Evolutionary conservation across 2,329 filamentous ascomycete genomes (phyloP), one percentile per base, ranked within the genome.

Genomic region (Fusarium virguliforme): DNA sequence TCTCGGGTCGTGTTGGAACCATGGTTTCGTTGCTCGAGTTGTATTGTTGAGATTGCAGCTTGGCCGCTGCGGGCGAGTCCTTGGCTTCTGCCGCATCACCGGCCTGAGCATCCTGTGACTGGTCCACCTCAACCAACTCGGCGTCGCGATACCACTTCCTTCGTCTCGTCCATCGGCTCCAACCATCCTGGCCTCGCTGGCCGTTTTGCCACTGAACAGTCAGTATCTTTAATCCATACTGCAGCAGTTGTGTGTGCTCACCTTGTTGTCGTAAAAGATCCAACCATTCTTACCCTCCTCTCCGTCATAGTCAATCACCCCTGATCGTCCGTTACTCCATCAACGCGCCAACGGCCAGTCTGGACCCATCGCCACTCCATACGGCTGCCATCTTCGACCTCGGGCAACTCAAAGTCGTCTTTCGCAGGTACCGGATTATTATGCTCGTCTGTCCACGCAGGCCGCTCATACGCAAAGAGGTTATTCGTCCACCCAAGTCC

Each of bases 231-330:
- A 18, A 10, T 1, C 6, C 4, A 2, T 2, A 26, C 1, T 0
- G 1, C 8, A 4, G 12, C 2, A 6, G 5, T 26, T 6, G 28
- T 0, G 15, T 15, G 12, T 9, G 22, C 84, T 67, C 83, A 94
- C 94, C 90, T 97, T 98, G 79, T 95, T 98, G 77, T 99, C 96
- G 78, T 98, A 99, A 81, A 96, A 99, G 38, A 97, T 94, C 96
- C 96, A 99, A 1, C 95, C 96, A 73, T 91, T 88, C 76, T 83
- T 90, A 4, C 88, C 91, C 26, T 90, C 87, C 1, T 88, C 84
- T 3, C 85, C 84, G 60, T 90, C 88, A 70, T 88, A 88, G 65
- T 85, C 88, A 5, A 82, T 74, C 0, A 78, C 65, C 1, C 79
- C 15, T 80, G 72, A 18, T 85, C 82, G 81, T 90, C 89, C 0